Evolutionary conservation across 2,329 filamentous ascomycete genomes (phyloP).

Genomic region (Diplodia sapinea): DNA sequence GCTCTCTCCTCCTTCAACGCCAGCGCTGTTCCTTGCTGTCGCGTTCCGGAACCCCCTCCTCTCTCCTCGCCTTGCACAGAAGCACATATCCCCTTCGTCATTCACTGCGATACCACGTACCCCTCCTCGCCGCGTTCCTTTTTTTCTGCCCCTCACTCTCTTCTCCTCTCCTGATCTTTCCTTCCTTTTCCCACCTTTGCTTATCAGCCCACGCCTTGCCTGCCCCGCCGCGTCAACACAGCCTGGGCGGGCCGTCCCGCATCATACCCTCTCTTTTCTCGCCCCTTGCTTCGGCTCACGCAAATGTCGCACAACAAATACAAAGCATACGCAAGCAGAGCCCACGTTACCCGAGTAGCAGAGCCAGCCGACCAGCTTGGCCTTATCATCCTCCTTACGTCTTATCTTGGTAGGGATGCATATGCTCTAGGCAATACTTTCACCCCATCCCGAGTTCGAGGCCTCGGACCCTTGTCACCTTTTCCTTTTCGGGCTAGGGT

Average conservation of each 20-base stretch:
- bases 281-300: slow-evolving; percentile 15
- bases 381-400: not conserved
- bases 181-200: not conserved
- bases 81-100: slow-evolving; percentile 1
- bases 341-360: slow-evolving; percentile 1
- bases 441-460: not conserved
- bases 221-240: not conserved
- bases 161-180: slow-evolving; percentile 1
- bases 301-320: slow-evolving; percentile 1
- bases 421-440: not conserved
- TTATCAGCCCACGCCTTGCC: not conserved
- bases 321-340: not conserved
- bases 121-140: slow-evolving; percentile 10
- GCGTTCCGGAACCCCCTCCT: not conserved
- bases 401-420: not conserved
- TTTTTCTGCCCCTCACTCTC: not conserved
- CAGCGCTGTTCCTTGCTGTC: slow-evolving; percentile 8
- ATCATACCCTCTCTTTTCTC: not conserved
- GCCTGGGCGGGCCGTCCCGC: slow-evolving; percentile 14
- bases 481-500: not conserved
- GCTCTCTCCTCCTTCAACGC: not conserved
- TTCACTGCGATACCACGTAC: not conserved
- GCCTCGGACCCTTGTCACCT: not conserved
- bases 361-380: not conserved
- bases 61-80: not conserved